Evolutionary conservation across 768 basidiomycete genomes (phyloP), one percentile per base, ranked within the genome.

Genomic region (Clitopilus hobsonii): DNA sequence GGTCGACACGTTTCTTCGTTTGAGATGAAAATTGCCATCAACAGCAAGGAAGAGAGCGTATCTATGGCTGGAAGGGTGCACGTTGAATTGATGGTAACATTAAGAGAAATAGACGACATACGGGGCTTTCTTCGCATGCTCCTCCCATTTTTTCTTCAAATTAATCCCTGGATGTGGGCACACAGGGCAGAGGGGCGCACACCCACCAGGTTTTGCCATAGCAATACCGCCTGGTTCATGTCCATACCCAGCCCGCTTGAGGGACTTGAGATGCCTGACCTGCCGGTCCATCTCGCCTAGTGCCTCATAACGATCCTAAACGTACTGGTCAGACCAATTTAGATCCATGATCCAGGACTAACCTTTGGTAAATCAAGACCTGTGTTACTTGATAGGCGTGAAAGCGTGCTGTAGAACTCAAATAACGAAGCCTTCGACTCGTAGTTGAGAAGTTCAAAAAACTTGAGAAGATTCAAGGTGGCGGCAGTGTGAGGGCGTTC

Each of bases 21-120:
- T 73, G 3, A 73, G 56, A 1, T 62, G 60, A 51, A 74, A 76
- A 51, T 67, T 69, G 23, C 68, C 68, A 49, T 72, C 69, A 11
- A 70, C 59, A 3, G 61, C 61, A n/a, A 72, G 38, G 49, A 69
- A 66, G 1, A 69, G 54, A 6, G 57, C 51, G 56, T 73, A 64
- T 0, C 69, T 29, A 38, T 51, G 69, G 38, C 64, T 47, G 45
- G n/a, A 18, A n/a, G n/a, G n/a, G n/a, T 48, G 23, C 45, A 48
- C 6, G 20, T 48, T 18, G 20, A 18, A 7, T 7, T 18, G 6
- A 48, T 48, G 11, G 7, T 48, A 18, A 49, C 36, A 27, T 20
- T 11, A 30, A 14, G 24, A 38, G 38, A 18, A 29, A 24, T 24
- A 20, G 25, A 32, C 25, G 36, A 45, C 24, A 57, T 57, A 25